Evolutionary conservation across 2,329 filamentous ascomycete genomes (phyloP).

Genomic region (Huntiella savannae): DNA sequence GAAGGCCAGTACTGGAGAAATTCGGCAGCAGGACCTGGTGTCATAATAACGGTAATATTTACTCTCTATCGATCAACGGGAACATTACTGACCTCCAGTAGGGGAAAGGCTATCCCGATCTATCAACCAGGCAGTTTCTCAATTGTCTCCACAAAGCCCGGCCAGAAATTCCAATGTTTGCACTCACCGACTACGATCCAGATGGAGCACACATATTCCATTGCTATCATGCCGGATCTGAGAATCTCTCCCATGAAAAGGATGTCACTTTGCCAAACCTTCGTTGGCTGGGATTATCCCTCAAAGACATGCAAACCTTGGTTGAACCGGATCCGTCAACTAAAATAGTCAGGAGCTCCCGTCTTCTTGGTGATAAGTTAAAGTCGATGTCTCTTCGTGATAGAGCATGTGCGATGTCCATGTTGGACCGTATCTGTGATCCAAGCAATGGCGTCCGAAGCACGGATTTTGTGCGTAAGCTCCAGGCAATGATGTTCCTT

Average conservation of each 20-base stretch:
- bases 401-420: conserved; percentile 33
- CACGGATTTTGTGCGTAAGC: conserved; percentile 28
- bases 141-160: conserved; percentile 28
- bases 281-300: conserved; percentile 44
- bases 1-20: conserved; percentile 34
- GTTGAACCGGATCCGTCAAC: neutral
- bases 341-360: neutral
- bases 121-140: conserved; percentile 49
- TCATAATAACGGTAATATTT: conserved; percentile 44
- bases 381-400: conserved; percentile 33
- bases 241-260: conserved; percentile 39
- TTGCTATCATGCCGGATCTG: conserved; percentile 56
- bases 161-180: conserved; percentile 37
- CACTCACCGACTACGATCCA: conserved; percentile 57
- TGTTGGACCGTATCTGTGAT: conserved; percentile 27
- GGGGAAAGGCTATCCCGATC: conserved; percentile 70
- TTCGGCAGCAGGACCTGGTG: conserved; percentile 31
- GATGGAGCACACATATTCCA: conserved; percentile 56
- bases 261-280: conserved; percentile 30
- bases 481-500: conserved; percentile 57
- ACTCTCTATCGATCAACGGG: neutral
- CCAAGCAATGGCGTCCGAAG: conserved; percentile 17
- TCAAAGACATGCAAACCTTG: conserved; percentile 20
- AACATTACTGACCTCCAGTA: conserved; percentile 17
- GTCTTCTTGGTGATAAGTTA: conserved; percentile 13